A percentile compares a stretch with the other conserved stretches of the same genome.
phyloP scores from a whole-genome alignment of 257 asterid species.

The Catharanthus roseus region DNA sequence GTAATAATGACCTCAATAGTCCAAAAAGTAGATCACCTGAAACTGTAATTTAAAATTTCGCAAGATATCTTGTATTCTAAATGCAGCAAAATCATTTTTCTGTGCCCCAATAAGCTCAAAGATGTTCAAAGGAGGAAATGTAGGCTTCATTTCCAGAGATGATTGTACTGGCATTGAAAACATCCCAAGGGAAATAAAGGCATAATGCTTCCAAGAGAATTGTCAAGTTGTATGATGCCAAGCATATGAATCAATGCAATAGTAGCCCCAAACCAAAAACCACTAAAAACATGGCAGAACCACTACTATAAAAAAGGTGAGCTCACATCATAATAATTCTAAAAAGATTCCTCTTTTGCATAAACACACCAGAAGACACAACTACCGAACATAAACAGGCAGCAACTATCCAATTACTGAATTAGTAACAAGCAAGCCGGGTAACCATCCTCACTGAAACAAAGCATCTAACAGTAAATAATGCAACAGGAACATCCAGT shows the following conservation, averaged over 20 bases:
- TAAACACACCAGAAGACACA: neutral
- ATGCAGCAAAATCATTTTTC: neutral
- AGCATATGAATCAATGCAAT: neutral
- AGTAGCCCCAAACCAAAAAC: neutral
- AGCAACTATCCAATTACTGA: neutral
- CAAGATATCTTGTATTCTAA: too few species aligned
- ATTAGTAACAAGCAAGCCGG: neutral
- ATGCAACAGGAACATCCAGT: neutral
- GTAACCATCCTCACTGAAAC: neutral
- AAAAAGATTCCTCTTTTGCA: neutral
- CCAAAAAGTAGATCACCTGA: too few species aligned
- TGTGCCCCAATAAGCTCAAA: neutral
- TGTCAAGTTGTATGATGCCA: neutral
- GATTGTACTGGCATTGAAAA: neutral
- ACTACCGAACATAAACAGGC: neutral
- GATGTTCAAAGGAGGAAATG: neutral
- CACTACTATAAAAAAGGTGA: neutral
- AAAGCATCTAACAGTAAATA: neutral
- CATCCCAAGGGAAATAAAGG: neutral
- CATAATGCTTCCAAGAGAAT: neutral
- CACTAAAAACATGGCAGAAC: neutral
- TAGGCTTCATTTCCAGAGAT: neutral
- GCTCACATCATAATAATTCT: neutral
- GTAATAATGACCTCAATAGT: too few species aligned
- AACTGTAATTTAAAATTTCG: neutral